Conservation (phyloP, 2,329 filamentous ascomycete species). For the Dothiorella sarmentorum region DNA sequence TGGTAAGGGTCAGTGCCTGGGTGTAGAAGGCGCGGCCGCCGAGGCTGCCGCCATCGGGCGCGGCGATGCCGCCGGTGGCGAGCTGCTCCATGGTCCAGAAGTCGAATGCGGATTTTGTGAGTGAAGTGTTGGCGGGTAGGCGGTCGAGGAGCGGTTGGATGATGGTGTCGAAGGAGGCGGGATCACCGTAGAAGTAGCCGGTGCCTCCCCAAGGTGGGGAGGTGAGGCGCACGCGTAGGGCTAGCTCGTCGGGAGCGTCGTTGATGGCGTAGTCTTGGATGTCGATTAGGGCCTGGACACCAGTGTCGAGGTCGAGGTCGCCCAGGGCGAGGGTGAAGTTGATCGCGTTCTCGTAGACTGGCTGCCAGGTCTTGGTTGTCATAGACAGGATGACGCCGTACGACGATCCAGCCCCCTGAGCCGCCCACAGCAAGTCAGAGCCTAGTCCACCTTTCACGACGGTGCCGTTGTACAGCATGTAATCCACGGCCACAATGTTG, state of each 20-base stretch:
- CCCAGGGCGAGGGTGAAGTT: conserved; percentile 23
- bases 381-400: conserved; percentile 23
- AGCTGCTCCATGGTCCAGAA: conserved; percentile 24
- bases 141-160: conserved; percentile 21
- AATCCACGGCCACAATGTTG: conserved; percentile 22
- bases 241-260: conserved; percentile 23
- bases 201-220: conserved; percentile 20
- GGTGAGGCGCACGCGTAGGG: conserved; percentile 23
- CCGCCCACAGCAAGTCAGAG: conserved; percentile 11
- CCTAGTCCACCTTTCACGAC: not conserved
- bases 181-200: conserved; percentile 24
- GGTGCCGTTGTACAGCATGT: conserved; percentile 15
- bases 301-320: conserved; percentile 20
- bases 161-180: conserved; percentile 21
- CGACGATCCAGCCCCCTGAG: conserved; percentile 23
- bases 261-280: conserved; percentile 23
- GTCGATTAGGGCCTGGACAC: conserved; percentile 20
- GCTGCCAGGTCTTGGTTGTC: conserved; percentile 23
- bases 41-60: conserved; percentile 21
- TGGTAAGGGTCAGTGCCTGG: conserved; percentile 21
- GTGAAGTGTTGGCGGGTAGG: conserved; percentile 20
- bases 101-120: conserved; percentile 20
- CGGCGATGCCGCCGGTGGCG: conserved; percentile 1
- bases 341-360: conserved; percentile 18
- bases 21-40: conserved; percentile 22